Base-by-base conservation (phyloP, 805 yeast genomes). In the Candida parachauliodes region DNA sequence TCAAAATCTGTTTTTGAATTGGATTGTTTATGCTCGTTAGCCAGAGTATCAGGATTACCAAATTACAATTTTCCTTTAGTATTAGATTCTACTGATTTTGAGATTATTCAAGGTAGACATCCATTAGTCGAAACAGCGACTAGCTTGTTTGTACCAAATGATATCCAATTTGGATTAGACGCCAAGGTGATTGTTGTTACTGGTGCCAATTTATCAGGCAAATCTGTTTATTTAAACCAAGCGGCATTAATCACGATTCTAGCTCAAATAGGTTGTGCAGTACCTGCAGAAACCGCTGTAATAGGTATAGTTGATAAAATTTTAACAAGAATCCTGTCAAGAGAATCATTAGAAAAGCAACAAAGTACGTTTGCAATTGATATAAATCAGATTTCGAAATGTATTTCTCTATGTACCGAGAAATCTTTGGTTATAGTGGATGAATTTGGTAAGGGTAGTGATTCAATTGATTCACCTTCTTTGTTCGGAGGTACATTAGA, bases 401-500 rank as follows among this genome's bases (percentile, higher is more conserved):
- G 74, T 34, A 43, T 74, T 15, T 54, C 63, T 3, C 43, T 69
- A 36, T 45, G 59, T 19, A 70, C 77, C 0, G 49, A 54, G 0
- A 57, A 50, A 30, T 71, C 77, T 9, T 43, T 77, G 19, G 43
- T 78, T 2, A 50, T 77, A 5, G 59, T 77, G 18, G 79, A 76
- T 50, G 80, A 75, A 41, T 74, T 70, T 51, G 81, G 80, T 0
- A 72, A 73, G 42, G 79, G 79, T 0, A 74, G 76, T 0, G 75
- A 71, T 46, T 44, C 63, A 0, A 46, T 62, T 9, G 74, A 72
- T 45, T 77, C 77, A 0, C 73, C 74, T 0, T 57, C 74, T 1
- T 37, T 72, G 8, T 58, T 70, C 39, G 75, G 73, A 1, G 49
- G 73, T 0, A 48, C 65, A 2, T 41, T 73, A 4, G 53, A 52